Conservation (phyloP, 2,329 filamentous ascomycete species). For the Diaporthe citriasiana region DNA sequence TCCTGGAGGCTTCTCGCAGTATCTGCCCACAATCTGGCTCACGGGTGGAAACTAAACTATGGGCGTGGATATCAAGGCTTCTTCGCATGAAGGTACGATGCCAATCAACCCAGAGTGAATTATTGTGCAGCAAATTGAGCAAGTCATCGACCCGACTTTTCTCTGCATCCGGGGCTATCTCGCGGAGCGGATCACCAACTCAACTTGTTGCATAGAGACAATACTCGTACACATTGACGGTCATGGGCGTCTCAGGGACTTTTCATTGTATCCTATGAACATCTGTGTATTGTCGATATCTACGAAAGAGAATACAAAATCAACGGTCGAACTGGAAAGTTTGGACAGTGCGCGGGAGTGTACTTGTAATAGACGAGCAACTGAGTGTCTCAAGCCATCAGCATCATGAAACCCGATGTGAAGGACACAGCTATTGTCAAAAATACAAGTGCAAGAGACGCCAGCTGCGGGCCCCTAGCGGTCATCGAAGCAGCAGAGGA, state of each 20-base stretch:
- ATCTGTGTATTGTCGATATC: neutral
- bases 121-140: no score
- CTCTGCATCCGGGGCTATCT: neutral
- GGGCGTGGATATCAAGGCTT: no score
- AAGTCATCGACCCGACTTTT: no score
- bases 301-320: neutral
- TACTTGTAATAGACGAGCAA: neutral
- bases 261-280: neutral
- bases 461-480: neutral
- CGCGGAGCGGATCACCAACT: neutral
- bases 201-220: neutral
- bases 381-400: neutral
- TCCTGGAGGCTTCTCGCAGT: no score
- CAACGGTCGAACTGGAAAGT: neutral
- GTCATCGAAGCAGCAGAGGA: neutral
- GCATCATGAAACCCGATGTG: conserved; percentile 26
- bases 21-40: no score
- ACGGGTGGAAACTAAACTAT: no score
- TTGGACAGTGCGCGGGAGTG: neutral
- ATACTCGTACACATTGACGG: neutral
- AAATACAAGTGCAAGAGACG: neutral
- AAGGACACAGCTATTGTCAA: conserved; percentile 15
- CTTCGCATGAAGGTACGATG: no score
- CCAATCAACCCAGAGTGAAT: no score
- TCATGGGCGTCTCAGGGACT: no score